Conservation (phyloP, 495 filamentous ascomycete species). For the Aspergillus mulundensis region DNA sequence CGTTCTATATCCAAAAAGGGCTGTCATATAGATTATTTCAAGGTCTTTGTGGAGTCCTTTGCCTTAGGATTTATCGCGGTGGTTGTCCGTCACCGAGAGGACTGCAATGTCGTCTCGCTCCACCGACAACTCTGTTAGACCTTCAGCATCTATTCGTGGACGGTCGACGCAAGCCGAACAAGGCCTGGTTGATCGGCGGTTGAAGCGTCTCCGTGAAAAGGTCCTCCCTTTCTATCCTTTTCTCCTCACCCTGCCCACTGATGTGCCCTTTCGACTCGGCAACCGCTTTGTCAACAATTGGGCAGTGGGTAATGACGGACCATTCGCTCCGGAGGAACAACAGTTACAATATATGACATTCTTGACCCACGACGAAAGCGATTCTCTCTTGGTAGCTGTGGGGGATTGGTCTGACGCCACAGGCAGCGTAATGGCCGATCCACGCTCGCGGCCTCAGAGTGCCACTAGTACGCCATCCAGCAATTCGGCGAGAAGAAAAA, state of each 20-base stretch:
- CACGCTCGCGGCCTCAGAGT: slow-evolving; percentile 30
- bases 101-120: slow-evolving; percentile 44
- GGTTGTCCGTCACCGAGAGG: slow-evolving; percentile 18
- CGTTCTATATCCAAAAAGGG: not conserved
- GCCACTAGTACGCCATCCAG: slow-evolving; percentile 30
- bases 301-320: slow-evolving; percentile 46
- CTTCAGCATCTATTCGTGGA: slow-evolving; percentile 21
- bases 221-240: slow-evolving; percentile 48
- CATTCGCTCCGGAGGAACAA: slow-evolving; percentile 46
- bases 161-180: slow-evolving; percentile 25
- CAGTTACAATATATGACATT: slow-evolving; percentile 55
- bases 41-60: not conserved
- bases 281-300: slow-evolving; percentile 42
- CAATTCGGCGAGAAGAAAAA: slow-evolving; percentile 43
- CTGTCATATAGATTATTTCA: not conserved
- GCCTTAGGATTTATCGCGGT: not conserved
- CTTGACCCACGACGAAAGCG: slow-evolving; percentile 42
- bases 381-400: slow-evolving; percentile 44
- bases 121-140: slow-evolving; percentile 25
- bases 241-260: slow-evolving; percentile 44
- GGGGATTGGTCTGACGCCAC: slow-evolving; percentile 52
- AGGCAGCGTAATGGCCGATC: slow-evolving; percentile 44
- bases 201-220: slow-evolving; percentile 42
- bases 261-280: slow-evolving; percentile 40
- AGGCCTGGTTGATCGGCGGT: slow-evolving; percentile 34